Percentiles rank a stretch among this genome's conserved stretches.
phyloP scores from a whole-genome alignment of 352 stramenopile genomes.

The Phytophthora melonis region DNA sequence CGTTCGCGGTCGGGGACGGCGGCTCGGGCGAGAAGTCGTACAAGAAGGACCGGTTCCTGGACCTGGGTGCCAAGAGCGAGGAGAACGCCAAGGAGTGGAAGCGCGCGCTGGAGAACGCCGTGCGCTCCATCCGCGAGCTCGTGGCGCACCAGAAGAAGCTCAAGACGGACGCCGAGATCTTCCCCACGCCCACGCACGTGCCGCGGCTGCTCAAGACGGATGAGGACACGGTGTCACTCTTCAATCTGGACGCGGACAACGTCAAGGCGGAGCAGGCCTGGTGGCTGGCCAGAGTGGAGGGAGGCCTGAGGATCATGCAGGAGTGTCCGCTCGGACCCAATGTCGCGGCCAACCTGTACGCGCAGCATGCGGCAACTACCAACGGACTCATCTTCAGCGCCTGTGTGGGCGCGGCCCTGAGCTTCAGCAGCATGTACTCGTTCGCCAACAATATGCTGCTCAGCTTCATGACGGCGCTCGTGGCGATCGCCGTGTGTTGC shows the following conservation, averaged over 20 bases:
- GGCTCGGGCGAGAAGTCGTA: conserved; percentile 82
- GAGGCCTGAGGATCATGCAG: conserved; percentile 87
- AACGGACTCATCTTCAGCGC: conserved; percentile 82
- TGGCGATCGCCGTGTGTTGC: conserved; percentile 75
- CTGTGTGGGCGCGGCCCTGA: conserved; percentile 67
- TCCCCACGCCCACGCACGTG: conserved; percentile 70
- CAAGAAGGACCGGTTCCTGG: conserved; percentile 90
- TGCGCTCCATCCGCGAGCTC: conserved; percentile 79
- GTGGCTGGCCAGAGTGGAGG: conserved; percentile 87
- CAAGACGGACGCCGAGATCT: conserved; percentile 80
- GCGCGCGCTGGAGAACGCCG: conserved; percentile 78
- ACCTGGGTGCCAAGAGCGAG: conserved; percentile 88
- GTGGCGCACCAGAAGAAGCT: conserved; percentile 80
- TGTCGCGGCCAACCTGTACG: conserved; percentile 80
- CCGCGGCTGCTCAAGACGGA: conserved; percentile 78
- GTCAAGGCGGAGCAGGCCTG: conserved; percentile 85
- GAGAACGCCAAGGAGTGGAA: conserved; percentile 86
- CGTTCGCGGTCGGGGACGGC: conserved; percentile 73
- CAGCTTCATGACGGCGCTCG: conserved; percentile 74
- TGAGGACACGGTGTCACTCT: conserved; percentile 87
- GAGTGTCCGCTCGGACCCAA: conserved; percentile 85
- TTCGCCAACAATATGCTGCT: conserved; percentile 86
- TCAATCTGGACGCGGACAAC: conserved; percentile 89
- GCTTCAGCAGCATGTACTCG: conserved; percentile 90
- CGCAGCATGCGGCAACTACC: conserved; percentile 80